A percentile compares a stretch with the other conserved stretches of the same genome.
Evolutionary conservation across 208 protist genomes (phyloP).

Genomic region (Acanthamoeba castellanii): DNA sequence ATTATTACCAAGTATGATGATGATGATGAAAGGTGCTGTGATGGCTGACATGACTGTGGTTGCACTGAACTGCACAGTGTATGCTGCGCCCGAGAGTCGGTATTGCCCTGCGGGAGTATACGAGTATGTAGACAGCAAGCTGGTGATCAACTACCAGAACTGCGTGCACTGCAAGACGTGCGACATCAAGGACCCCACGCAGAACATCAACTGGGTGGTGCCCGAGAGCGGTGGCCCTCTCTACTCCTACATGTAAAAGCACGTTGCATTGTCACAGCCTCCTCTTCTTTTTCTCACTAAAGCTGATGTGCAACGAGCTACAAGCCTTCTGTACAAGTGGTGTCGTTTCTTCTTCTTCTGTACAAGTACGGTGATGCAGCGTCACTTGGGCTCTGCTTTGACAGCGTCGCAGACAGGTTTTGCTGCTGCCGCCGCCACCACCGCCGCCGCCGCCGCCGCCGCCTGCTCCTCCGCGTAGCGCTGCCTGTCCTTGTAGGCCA

Average conservation of each 20-base stretch:
- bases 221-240: constrained; percentile 93
- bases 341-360: too few species aligned
- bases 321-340: too few species aligned
- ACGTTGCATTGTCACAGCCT: too few species aligned
- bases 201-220: constrained; percentile 98
- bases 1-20: background rate
- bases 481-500: background rate
- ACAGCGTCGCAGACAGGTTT: too few species aligned
- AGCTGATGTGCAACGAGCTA: too few species aligned
- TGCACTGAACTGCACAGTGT: background rate
- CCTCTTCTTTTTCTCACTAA: too few species aligned
- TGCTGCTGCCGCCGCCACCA: too few species aligned
- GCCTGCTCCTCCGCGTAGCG: background rate
- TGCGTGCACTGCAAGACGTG: constrained; percentile 99
- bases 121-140: constrained; percentile 91
- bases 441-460: too few species aligned
- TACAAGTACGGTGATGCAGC: too few species aligned
- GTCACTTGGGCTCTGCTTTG: too few species aligned
- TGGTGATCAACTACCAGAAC: constrained; percentile 98
- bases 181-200: constrained; percentile 98
- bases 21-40: background rate
- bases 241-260: constrained; percentile 57
- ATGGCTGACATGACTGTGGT: background rate
- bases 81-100: constrained; percentile 92
- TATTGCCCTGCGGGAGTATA: constrained; percentile 98